phyloP scores from a whole-genome alignment of 1,139 yeast species.

The Groenewaldozyma auringiensis region DNA sequence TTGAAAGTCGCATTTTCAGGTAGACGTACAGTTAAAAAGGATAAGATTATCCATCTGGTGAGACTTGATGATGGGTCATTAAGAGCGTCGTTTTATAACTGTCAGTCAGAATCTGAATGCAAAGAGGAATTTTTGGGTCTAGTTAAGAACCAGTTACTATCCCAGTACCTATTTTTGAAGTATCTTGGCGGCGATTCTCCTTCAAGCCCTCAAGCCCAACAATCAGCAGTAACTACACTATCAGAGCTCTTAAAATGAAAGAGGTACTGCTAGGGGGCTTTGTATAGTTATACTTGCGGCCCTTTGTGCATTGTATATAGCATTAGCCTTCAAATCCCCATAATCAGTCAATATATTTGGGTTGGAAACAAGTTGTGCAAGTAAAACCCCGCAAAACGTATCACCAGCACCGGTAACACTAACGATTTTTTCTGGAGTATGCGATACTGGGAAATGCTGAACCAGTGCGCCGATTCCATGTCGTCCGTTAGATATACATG shows the following conservation, averaged over 20 bases:
- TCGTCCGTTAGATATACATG: constrained; percentile 6
- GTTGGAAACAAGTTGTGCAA: constrained; percentile 31
- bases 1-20: constrained; percentile 33
- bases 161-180: constrained; percentile 49
- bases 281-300: constrained; percentile 48
- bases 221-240: constrained; percentile 12
- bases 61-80: constrained; percentile 41
- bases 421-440: constrained; percentile 26
- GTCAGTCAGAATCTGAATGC: constrained; percentile 23
- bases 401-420: constrained; percentile 72
- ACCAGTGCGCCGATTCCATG: constrained; percentile 44
- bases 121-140: constrained; percentile 34
- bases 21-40: constrained; percentile 43
- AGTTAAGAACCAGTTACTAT: constrained; percentile 37
- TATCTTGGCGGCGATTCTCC: constrained; percentile 57
- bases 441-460: constrained; percentile 47
- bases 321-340: constrained; percentile 22
- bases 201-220: constrained; percentile 38
- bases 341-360: constrained; percentile 21
- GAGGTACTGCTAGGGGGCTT: constrained; percentile 28
- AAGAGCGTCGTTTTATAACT: constrained; percentile 33
- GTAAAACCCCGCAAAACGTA: constrained; percentile 47
- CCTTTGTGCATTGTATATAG: constrained; percentile 42
- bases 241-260: constrained; percentile 8
- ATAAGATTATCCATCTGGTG: constrained; percentile 49